Percentiles rank a stretch among this genome's conserved stretches.
phyloP scores from a whole-genome alignment of 2,329 filamentous ascomycete species.

The Diplocarpon mali region DNA sequence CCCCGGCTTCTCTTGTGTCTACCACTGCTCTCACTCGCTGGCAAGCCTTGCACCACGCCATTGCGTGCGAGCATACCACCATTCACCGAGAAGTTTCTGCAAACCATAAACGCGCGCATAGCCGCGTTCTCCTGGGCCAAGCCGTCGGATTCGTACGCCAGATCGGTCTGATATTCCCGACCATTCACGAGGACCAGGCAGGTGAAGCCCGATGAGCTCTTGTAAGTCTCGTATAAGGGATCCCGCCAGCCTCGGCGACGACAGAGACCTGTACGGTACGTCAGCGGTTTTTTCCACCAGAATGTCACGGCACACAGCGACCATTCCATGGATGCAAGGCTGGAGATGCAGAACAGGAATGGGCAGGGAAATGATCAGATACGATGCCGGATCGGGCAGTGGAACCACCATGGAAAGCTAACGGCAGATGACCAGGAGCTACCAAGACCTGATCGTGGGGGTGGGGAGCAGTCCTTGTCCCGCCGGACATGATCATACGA shows the following conservation, averaged over 20 bases:
- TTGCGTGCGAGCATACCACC: conserved; percentile 76
- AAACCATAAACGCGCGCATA: conserved; percentile 94
- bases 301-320: background rate
- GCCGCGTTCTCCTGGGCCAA: conserved; percentile 88
- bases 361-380: conserved; percentile 2
- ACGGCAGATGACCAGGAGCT: conserved; percentile 5
- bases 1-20: conserved; percentile 24
- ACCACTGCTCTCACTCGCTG: conserved; percentile 31
- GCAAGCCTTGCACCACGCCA: conserved; percentile 56
- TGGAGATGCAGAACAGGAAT: conserved; percentile 1
- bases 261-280: conserved; percentile 62
- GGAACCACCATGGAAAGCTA: conserved; percentile 8
- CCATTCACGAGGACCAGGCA: conserved; percentile 94
- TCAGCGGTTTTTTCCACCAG: conserved; percentile 18
- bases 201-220: conserved; percentile 63
- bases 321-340: background rate
- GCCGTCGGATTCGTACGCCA: conserved; percentile 68
- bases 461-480: conserved; percentile 7
- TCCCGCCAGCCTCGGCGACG: conserved; percentile 89
- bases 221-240: conserved; percentile 77
- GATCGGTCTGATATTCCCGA: conserved; percentile 88
- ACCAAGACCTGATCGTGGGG: conserved; percentile 10
- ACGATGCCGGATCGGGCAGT: conserved; percentile 13
- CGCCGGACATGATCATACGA: conserved; percentile 11
- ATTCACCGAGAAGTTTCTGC: conserved; percentile 93